Base-by-base conservation (phyloP, 129 eudicot species). In the Gnaphalium uliginosum region DNA sequence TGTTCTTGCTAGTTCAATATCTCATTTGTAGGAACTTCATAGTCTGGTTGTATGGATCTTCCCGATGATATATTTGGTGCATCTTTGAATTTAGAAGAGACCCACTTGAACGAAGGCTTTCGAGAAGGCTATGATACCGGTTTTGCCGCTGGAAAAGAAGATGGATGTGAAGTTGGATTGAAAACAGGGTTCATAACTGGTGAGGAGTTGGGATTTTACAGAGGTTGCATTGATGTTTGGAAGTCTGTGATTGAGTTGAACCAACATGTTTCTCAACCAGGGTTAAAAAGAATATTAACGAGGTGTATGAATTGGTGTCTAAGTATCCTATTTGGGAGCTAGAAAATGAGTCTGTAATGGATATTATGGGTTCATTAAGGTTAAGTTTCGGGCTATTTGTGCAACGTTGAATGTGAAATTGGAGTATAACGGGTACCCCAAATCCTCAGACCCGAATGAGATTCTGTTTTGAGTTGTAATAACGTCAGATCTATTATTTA, bases 361-460 rank as follows among this genome's bases (percentile, higher is more conserved):
- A 75, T 75, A 81, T 81, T 13, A 81, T 81, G 84, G 73, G 66
- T 4, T 68, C 66, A 2, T 81, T 81, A 43, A 75, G 81, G 84
- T 50, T 81, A 15, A 75, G 35, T 81, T 81, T 11, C 80, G 77
- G 68, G 81, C 81, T 60, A 59, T 81, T 50, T 81, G 77, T 68
- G 84, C 84, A 25, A 81, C 81, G 8, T 1, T 61, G 37, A 76
- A 76, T 59, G 60, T 81, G 67, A 81, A 81, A 32, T 78, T 88
- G 96, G 98, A 83, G 88, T 86, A 88, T 50, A 66, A 82, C n/a
- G 91, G 96, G 25, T 88, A 85, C 70, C 96, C 86, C 5, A 90
- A 89, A 37, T 83, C 85, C 15, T 61, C 84, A 21, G 58, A 54
- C 48, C 4, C 75, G 13, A 70, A 54, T 29, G 81, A 70, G 51